Base-by-base conservation (phyloP, 371 early-diverging fungal species). In the Mucor circinelloides region DNA sequence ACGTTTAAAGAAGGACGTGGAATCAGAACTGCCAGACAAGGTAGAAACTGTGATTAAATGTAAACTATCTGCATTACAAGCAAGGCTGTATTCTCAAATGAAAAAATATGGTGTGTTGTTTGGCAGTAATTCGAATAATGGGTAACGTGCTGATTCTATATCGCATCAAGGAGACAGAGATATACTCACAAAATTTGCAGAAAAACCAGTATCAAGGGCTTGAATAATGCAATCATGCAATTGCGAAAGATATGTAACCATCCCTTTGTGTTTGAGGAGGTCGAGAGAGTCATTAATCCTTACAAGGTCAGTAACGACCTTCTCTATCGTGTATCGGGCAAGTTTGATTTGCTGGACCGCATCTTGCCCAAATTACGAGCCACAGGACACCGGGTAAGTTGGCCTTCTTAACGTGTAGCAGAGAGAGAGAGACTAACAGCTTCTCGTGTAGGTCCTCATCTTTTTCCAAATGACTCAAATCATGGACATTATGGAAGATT, bases 381-480 rank as follows among this genome's bases (percentile, higher is more conserved):
- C 15, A 93, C 94, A 4, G 95, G 93, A 12, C 99, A 99, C 71
- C 85, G 97, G 58, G 90, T 93, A 55, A 71, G 60, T 69, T 36
- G 19, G 13, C 4, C 60, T 40, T 59, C 12, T 32, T 7, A n/a
- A 30, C 60, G 19, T 54, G 31, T 38, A 17, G 1, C 50, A 25
- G 19, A 12, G 12, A 27, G 12, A 27, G 30, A 2, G 30, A 30
- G 6, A 30, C 30, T 30, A 27, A 59, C 32, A n/a, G n/a, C n/a
- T n/a, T 31, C 13, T 12, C 32, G 0, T n/a, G 1, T 46, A 65
- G 65, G 90, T 94, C 15, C 83, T 99, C 59, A 97, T 99, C 71
- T 99, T 99, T 76, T 99, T 98, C 87, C 99, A 99, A 85, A 99
- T 99, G 99, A 99, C 99, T 1, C 86, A 90, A 67, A 93, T 99